These are phyloP conservation scores for Colletotrichum musae DNA, from an alignment of 2,329 filamentous ascomycete genomes.

Conservation along the genomic window DNA sequence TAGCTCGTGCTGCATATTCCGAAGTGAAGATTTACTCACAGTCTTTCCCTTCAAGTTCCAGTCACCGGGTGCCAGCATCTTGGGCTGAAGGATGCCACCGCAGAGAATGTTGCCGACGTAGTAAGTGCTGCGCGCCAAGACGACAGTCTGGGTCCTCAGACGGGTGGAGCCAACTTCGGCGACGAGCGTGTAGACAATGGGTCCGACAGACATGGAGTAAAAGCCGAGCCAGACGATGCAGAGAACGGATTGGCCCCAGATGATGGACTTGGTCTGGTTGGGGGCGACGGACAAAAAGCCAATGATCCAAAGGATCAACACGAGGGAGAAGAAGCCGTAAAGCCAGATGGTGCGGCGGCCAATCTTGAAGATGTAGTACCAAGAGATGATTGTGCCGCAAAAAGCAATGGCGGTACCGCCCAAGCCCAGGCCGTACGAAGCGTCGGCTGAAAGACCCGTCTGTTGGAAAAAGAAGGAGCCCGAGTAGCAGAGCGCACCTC, in stretches of 20 bases:
- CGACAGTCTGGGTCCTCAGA: constrained; percentile 62
- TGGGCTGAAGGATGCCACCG: constrained; percentile 55
- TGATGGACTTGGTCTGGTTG: constrained; percentile 52
- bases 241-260: constrained; percentile 58
- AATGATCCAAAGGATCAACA: constrained; percentile 58
- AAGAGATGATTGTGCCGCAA: constrained; percentile 58
- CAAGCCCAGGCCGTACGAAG: constrained; percentile 58
- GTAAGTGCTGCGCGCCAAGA: constrained; percentile 59
- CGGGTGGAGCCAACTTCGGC: constrained; percentile 61
- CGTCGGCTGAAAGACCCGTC: constrained; percentile 55
- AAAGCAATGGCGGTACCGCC: constrained; percentile 61
- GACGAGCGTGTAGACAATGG: constrained; percentile 61
- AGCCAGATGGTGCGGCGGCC: constrained; percentile 62
- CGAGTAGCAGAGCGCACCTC: constrained; percentile 57
- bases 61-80: constrained; percentile 55
- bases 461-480: constrained; percentile 64
- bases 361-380: constrained; percentile 57
- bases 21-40: constrained; percentile 40
- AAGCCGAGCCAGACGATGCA: constrained; percentile 60
- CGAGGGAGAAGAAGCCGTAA: constrained; percentile 54
- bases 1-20: constrained; percentile 13
- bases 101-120: constrained; percentile 59
- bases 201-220: constrained; percentile 60
- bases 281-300: constrained; percentile 57
- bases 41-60: constrained; percentile 59